Base-by-base conservation (phyloP, 768 basidiomycete genomes). In the Tubosaeta sp. region DNA sequence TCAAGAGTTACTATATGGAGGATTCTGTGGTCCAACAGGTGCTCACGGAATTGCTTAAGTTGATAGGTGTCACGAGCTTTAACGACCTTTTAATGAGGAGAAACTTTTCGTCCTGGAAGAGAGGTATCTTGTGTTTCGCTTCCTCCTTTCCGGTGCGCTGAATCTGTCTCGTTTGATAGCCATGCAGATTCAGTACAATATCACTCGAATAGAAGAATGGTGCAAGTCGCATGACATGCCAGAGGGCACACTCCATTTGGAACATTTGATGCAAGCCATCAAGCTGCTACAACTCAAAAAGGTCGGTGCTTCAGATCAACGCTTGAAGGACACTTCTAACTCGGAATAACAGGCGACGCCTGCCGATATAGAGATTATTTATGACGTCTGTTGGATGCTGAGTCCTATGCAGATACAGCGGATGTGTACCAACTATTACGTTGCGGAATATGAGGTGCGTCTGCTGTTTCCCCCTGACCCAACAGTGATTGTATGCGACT, bases 161-260 rank as follows among this genome's bases (percentile, higher is more conserved):
- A 58, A 34, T n/a, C 25, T 32, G 6, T 47, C 13, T 42, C 34
- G 17, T 52, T 49, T 50, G 42, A 35, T 57, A 97, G 97, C 97
- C 5, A 98, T 99, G 97, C 97, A 99, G 81, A 98, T 99, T 52
- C 97, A 99, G 68, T 99, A 99, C 71, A 98, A 98, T 66, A 97
- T 98, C 66, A 98, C 95, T 29, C 84, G 90, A 26, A 89, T 95
- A 63, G 92, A 95, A 64, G 95, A 97, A 72, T 98, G 97, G 97
- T 99, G 97, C 77, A 98, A 99, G 74, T 95, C 97, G 25, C 97
- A 98, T 65, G 93, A 97, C 66, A 97, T 99, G 93, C 97, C 95
- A 1, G 97, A 99, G 68, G 97, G 97, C 9, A 91, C 92, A 16
- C 78, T 99, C 27, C 97, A 98, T 69, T 77, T 99, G 50, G 97